Evolutionary conservation across 805 yeast genomes (phyloP), one percentile per base, ranked within the genome.

Genomic region (Zygotorulaspora chibaensis): DNA sequence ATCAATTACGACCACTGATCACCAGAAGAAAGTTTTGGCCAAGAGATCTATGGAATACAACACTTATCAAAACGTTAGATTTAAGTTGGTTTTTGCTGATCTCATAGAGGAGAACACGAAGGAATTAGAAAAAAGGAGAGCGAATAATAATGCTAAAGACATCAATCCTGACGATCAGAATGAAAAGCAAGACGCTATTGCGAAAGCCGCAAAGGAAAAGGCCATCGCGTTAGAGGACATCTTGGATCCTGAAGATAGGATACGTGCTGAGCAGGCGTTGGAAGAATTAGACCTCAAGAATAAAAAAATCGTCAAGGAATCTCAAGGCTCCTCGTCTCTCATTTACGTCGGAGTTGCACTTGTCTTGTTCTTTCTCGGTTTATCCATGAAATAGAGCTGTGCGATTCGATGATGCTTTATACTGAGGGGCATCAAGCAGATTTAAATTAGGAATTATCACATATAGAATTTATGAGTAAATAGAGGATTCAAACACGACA

Each of bases 21-120:
- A 66, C 13, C 75, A 76, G 20, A 83, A 81, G 70, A 68, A 67
- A 27, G 68, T 68, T 38, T 70, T 77, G 47, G 95, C 96, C 2
- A 64, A 56, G 25, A 76, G 74, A 35, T 80, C 90, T 43, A 74
- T 74, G 53, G 69, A 69, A 20, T 89, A 81, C 76, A 83, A 84
- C 60, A 68, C 72, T 6, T 63, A 62, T 17, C 71, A 76, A 29
- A 84, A 83, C 66, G 66, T 70, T 2, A 68, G 79, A 43, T 91
- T 91, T 60, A 59, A 54, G 20, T 63, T 67, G 48, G 77, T 82
- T 23, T 91, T 90, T 62, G 85, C 89, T 1, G 95, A 87, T n/a
- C 61, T 80, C 38, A 75, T 74, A 11, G 72, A 65, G 15, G 38
- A 45, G 8, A 64, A 62, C 42, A 40, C 62, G 27, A 47, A 46